Evolutionary conservation across 352 stramenopile genomes (phyloP).

Genomic region (Globisporangium alternatum): DNA sequence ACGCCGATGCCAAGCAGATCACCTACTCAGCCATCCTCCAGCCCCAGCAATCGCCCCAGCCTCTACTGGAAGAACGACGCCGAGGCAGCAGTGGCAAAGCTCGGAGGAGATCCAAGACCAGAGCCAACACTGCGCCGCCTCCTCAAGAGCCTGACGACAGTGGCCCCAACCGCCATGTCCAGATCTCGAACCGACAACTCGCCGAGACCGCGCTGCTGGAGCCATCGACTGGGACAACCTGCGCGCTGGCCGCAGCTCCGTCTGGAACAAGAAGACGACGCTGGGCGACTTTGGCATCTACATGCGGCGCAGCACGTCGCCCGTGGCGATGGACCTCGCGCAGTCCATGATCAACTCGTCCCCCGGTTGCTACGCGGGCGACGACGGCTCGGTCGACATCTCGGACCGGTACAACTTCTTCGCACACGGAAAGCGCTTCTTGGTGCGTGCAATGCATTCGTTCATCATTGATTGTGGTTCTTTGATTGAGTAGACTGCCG

Average conservation of each 20-base stretch:
- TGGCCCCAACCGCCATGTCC: neutral
- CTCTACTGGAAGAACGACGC: slow-evolving; percentile 10
- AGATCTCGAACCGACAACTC: slow-evolving; percentile 12
- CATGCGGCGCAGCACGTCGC: slow-evolving; percentile 13
- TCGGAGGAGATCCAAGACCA: neutral
- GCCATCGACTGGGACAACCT: slow-evolving; percentile 19
- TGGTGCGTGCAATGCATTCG: slow-evolving; percentile 20
- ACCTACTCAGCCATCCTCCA: slow-evolving; percentile 4
- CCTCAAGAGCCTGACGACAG: neutral
- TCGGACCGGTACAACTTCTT: slow-evolving; percentile 61
- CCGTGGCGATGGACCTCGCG: slow-evolving; percentile 3
- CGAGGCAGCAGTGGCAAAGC: neutral
- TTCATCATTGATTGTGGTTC: neutral
- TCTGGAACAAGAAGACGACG: slow-evolving; percentile 21
- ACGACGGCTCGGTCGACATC: slow-evolving; percentile 52
- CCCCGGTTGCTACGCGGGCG: slow-evolving; percentile 43
- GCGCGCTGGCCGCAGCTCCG: slow-evolving; percentile 13
- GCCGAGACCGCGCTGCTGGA: neutral
- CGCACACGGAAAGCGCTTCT: slow-evolving; percentile 44
- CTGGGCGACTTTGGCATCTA: slow-evolving; percentile 23
- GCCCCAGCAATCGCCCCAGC: slow-evolving; percentile 7
- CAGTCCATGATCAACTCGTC: slow-evolving; percentile 15
- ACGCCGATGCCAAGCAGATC: neutral
- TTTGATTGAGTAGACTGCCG: neutral
- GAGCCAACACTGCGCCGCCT: neutral